A percentile compares a stretch with the other conserved stretches of the same genome.
These are phyloP conservation scores for Blastomyces emzantsi DNA, from an alignment of 2,329 filamentous ascomycete species.

Conservation along the genomic window DNA sequence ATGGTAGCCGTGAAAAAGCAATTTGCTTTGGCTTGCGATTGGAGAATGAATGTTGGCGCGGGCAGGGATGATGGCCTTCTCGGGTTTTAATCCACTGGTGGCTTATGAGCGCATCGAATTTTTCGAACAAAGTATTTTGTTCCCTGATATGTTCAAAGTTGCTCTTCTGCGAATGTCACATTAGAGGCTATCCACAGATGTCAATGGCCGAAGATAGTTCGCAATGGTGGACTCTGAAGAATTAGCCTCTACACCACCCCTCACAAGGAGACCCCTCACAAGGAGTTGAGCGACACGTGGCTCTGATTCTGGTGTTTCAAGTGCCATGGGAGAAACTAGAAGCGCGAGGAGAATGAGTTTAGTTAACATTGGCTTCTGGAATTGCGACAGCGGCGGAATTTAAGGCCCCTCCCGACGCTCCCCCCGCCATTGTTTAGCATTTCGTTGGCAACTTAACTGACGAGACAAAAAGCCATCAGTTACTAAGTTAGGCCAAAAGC, in stretches of 20 bases:
- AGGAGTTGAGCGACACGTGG: constrained; percentile 8
- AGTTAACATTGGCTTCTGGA: not conserved
- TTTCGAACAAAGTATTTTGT: not conserved
- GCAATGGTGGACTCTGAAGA: not conserved
- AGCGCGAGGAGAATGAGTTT: too few relatives aligned
- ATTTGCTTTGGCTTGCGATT: not conserved
- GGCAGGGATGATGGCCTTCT: constrained; percentile 2
- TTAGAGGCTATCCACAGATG: not conserved
- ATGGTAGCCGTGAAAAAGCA: not conserved
- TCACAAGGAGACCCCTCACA: too few relatives aligned
- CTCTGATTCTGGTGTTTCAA: constrained; percentile 2
- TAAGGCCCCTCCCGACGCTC: not conserved
- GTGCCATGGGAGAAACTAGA: not conserved
- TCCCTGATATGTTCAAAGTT: not conserved
- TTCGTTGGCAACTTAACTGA: not conserved
- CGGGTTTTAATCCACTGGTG: not conserved
- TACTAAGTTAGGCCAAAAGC: not conserved
- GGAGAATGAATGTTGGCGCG: not conserved
- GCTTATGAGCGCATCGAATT: not conserved
- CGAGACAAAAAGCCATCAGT: not conserved
- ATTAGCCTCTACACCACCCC: not conserved
- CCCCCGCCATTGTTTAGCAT: not conserved
- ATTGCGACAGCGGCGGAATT: not conserved
- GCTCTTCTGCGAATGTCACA: not conserved
- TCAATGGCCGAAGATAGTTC: not conserved